These are phyloP conservation scores for Isoetes engelmannii DNA, from an alignment of 83 land plant genomes.

Conservation along the genomic window DNA sequence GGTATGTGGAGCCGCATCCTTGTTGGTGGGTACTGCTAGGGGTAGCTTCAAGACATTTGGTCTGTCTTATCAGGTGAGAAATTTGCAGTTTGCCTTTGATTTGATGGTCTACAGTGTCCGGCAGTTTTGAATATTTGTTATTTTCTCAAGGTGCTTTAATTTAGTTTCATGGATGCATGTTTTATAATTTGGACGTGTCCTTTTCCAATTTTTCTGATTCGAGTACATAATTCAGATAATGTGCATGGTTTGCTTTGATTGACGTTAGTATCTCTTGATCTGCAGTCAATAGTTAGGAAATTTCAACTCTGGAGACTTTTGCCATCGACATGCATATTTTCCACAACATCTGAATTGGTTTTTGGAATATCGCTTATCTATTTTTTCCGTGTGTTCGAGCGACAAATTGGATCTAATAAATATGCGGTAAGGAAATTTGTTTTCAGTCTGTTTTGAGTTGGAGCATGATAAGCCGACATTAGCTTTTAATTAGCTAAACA, in stretches of 20 bases:
- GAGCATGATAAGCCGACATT: neutral
- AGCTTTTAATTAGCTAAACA: neutral
- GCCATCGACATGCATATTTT: constrained; percentile 62
- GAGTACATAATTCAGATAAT: no score
- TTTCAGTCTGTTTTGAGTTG: constrained; percentile 5
- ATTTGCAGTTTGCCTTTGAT: neutral
- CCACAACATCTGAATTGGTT: constrained; percentile 87
- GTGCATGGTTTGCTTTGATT: no score
- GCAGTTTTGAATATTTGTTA: neutral
- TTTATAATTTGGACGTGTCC: neutral
- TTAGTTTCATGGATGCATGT: neutral
- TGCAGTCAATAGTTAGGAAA: constrained; percentile 60
- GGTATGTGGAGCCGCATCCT: constrained; percentile 24
- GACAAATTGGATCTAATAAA: constrained; percentile 96
- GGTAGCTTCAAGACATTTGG: constrained; percentile 25
- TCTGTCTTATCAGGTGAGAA: constrained; percentile 31
- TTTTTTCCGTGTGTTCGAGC: constrained; percentile 94
- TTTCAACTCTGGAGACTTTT: constrained; percentile 67
- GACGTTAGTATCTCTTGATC: neutral
- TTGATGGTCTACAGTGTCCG: neutral
- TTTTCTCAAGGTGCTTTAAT: neutral
- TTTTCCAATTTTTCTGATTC: neutral
- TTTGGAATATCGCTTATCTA: constrained; percentile 87
- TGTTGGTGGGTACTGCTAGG: constrained; percentile 18
- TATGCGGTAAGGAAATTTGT: constrained; percentile 52